Base-by-base conservation (phyloP, 1,139 yeast genomes). In the Pichia sp. region DNA sequence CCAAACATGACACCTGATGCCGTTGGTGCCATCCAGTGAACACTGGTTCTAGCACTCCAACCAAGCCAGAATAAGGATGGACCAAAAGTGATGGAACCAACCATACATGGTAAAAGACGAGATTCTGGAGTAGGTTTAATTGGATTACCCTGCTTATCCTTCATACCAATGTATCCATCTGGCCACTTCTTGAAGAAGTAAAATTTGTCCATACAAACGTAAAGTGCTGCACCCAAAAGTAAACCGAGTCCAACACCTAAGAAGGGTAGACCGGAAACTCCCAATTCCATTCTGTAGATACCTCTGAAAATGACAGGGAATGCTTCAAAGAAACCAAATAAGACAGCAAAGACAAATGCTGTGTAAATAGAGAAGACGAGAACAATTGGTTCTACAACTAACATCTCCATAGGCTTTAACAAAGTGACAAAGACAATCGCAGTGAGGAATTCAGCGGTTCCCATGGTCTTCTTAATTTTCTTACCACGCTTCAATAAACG, bases 21-120 rank as follows among this genome's bases (percentile, higher is more conserved):
- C 30, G 78, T 66, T 11, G 94, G 87, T 13, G 76, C 81, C 64
- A 82, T 76, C 93, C 93, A 85, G 57, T 83, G 93, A 22, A 82
- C 74, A 27, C 61, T 56, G 2, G 52, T 44, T 51, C 73, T 69
- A 6, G 85, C 72, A 4, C 88, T 69, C 94, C 94, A 83, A 12
- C 81, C 94, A 41, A 82, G 66, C 93, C 93, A 83, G 59, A 84
- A 83, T 40, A 83, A 64, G 0, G 85, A 69, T 30, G 77, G 64
- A 14, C 88, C 88, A 43, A 83, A 62, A 18, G 74, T 67, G 22
- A 79, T 54, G 2, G 87, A 75, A 22, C 62, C 63, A 27, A 57
- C 41, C 36, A 53, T 57, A 44, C 60, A 55, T n/a, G 58, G 46
- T 22, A 56, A 45, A 33, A 65, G 44, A 46, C 72, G 59, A 6